Conservation (phyloP, 805 yeast species). For the Teunomyces gatunensis region DNA sequence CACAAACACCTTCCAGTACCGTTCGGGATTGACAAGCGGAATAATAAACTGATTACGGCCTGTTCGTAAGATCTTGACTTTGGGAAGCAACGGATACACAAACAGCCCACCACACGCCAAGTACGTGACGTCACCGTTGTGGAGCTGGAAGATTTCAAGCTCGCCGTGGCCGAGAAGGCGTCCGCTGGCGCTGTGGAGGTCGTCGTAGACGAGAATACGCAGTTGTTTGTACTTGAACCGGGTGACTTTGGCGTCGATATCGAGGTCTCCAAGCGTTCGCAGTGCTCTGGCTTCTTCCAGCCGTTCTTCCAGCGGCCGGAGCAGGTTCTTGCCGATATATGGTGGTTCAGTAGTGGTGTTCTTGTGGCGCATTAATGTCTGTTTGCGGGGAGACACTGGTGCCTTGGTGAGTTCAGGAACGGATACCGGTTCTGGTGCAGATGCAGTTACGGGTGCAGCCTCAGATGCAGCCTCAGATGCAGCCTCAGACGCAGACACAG, state of each 20-base stretch:
- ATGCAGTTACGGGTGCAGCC: no score
- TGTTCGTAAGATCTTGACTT: slow-evolving; percentile 54
- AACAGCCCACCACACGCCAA: slow-evolving; percentile 64
- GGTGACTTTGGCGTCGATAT: slow-evolving; percentile 36
- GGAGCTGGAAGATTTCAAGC: slow-evolving; percentile 58
- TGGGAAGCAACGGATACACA: slow-evolving; percentile 72
- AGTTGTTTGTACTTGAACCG: slow-evolving; percentile 33
- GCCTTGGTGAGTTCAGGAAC: background rate
- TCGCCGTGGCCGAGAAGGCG: slow-evolving; percentile 58
- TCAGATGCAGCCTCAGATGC: no score
- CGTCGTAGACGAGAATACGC: slow-evolving; percentile 37
- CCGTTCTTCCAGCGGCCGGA: slow-evolving; percentile 10
- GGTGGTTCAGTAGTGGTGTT: slow-evolving; percentile 16
- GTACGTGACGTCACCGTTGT: slow-evolving; percentile 56
- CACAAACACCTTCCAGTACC: slow-evolving; percentile 64
- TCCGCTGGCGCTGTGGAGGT: slow-evolving; percentile 33
- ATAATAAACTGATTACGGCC: slow-evolving; percentile 50
- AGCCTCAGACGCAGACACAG: background rate
- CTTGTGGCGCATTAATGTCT: slow-evolving; percentile 37
- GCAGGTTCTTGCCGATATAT: slow-evolving; percentile 26
- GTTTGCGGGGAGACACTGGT: slow-evolving; percentile 35
- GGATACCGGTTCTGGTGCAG: no score
- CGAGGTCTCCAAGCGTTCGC: slow-evolving; percentile 13
- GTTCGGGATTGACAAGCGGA: slow-evolving; percentile 69
- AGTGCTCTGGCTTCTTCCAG: slow-evolving; percentile 7